A percentile compares a stretch with the other conserved stretches of the same genome.
These are phyloP conservation scores for Aspergillus affinis DNA, from an alignment of 495 filamentous ascomycete species.

Conservation along the genomic window DNA sequence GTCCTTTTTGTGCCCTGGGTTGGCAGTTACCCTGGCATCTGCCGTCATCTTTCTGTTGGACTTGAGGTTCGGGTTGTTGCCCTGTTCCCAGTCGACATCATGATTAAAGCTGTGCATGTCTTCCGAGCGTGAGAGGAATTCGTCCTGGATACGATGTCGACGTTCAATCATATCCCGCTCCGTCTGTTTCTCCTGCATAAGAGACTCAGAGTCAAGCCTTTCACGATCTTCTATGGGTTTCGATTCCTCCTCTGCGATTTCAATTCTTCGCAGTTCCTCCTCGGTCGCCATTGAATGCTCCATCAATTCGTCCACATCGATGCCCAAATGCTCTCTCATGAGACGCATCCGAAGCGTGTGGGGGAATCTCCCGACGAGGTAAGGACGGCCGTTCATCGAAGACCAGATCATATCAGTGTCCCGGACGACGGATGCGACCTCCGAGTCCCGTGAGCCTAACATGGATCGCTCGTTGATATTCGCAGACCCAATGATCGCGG, in stretches of 20 bases:
- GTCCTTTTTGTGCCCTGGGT: conserved; percentile 67
- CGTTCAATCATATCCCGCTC: conserved; percentile 56
- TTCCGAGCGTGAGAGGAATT: conserved; percentile 60
- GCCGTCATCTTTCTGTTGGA: conserved; percentile 57
- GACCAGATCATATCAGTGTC: conserved; percentile 94
- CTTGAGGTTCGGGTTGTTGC: conserved; percentile 60
- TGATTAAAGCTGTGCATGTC: conserved; percentile 79
- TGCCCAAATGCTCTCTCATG: conserved; percentile 95
- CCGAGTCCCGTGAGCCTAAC: conserved; percentile 87
- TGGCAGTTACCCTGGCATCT: conserved; percentile 64
- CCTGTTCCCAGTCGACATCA: conserved; percentile 71
- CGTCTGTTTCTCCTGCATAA: conserved; percentile 42
- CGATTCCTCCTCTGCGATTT: conserved; percentile 37
- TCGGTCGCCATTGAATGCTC: conserved; percentile 67
- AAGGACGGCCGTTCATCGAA: conserved; percentile 85
- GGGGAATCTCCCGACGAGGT: conserved; percentile 86
- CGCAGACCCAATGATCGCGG: conserved; percentile 92
- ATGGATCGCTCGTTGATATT: conserved; percentile 99
- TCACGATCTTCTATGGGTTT: conserved; percentile 25
- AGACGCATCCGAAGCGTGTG: conserved; percentile 90
- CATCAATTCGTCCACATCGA: conserved; percentile 89
- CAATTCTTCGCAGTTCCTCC: conserved; percentile 44
- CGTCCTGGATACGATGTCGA: conserved; percentile 59
- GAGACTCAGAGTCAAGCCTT: conserved; percentile 33
- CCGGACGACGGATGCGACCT: conserved; percentile 85